phyloP scores from a whole-genome alignment of 2,329 filamentous ascomycete genomes.

The Hypoxylon sp. region DNA sequence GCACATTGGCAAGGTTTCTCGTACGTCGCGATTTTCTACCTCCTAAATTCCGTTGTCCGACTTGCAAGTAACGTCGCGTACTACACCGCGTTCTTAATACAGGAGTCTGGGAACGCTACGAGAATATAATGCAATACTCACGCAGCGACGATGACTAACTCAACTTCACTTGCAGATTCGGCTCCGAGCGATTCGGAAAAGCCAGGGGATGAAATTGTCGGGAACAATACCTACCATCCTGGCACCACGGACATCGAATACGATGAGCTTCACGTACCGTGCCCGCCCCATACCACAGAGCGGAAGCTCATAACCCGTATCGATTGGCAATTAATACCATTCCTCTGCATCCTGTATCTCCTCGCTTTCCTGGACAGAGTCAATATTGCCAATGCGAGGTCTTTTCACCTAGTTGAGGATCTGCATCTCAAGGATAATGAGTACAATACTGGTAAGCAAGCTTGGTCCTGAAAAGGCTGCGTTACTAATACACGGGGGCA shows the following conservation, averaged over 20 bases:
- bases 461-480: not conserved
- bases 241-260: slow-evolving; percentile 49
- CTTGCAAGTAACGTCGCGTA: slow-evolving; percentile 21
- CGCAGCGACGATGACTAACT: slow-evolving; percentile 37
- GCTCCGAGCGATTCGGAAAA: slow-evolving; percentile 50
- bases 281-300: slow-evolving; percentile 72
- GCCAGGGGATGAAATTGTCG: slow-evolving; percentile 35
- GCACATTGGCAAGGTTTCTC: slow-evolving; percentile 33
- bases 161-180: slow-evolving; percentile 28
- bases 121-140: not conserved
- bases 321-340: slow-evolving; percentile 79
- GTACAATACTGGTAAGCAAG: slow-evolving; percentile 74
- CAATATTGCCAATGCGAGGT: slow-evolving; percentile 83
- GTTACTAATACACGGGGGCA: slow-evolving; percentile 17
- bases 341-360: slow-evolving; percentile 74
- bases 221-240: slow-evolving; percentile 52
- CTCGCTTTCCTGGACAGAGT: slow-evolving; percentile 69
- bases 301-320: slow-evolving; percentile 77
- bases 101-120: not conserved
- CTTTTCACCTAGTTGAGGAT: slow-evolving; percentile 75
- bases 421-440: slow-evolving; percentile 70
- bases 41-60: slow-evolving; percentile 1
- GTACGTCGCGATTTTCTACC: slow-evolving; percentile 31
- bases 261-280: slow-evolving; percentile 56
- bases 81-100: slow-evolving; percentile 8